These are phyloP conservation scores for Nannizziopsis barbatae DNA, from an alignment of 2,329 filamentous ascomycete genomes.

Conservation along the genomic window DNA sequence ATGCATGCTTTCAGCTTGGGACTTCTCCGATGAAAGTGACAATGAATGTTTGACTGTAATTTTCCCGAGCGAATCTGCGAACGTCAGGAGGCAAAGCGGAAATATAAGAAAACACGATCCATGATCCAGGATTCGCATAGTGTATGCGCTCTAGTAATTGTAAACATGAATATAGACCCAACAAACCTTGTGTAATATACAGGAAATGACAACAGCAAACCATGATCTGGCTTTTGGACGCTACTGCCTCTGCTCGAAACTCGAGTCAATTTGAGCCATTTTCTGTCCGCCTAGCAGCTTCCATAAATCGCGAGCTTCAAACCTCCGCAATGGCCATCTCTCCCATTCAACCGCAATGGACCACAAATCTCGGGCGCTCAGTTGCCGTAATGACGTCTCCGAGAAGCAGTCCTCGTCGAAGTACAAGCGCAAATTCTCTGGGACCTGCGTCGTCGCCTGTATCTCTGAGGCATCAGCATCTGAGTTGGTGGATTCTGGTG, in stretches of 20 bases:
- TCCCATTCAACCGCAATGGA: constrained; percentile 31
- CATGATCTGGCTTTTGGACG: neutral
- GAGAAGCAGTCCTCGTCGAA: constrained; percentile 16
- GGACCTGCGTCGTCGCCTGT: neutral
- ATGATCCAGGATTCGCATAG: no score
- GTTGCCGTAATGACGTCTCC: constrained; percentile 21
- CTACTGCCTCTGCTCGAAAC: neutral
- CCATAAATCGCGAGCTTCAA: constrained; percentile 13
- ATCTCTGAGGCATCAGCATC: neutral
- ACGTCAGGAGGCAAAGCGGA: no score
- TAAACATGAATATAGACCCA: no score
- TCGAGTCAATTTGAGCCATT: constrained; percentile 2
- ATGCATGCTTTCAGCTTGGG: no score
- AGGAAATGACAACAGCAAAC: no score
- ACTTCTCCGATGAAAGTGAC: no score
- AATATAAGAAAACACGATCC: no score
- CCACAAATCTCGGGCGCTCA: constrained; percentile 26
- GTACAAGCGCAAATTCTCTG: constrained; percentile 6
- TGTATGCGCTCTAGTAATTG: no score
- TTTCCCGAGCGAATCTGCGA: no score
- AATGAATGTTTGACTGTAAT: no score
- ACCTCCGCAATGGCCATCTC: constrained; percentile 19
- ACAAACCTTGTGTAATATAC: no score
- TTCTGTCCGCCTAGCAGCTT: constrained; percentile 10
- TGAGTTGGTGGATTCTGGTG: neutral